Conservation (phyloP, 202 grass and related monocot genomes). For the Musa balbisiana region DNA sequence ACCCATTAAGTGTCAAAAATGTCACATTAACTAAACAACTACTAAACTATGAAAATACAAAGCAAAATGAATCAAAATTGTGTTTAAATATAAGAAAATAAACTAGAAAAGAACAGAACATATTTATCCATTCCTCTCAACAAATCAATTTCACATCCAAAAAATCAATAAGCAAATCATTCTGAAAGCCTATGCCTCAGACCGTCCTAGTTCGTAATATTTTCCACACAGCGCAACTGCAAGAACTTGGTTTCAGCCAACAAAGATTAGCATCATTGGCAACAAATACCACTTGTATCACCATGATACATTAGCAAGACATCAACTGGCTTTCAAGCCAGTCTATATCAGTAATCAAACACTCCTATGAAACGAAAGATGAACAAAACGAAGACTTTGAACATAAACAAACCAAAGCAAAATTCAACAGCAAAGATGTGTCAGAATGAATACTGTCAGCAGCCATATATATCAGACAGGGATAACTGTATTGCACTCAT, state of each 20-base stretch:
- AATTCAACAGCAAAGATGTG: not conserved
- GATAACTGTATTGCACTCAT: slow-evolving; percentile 19
- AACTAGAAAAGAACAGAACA: too few relatives aligned
- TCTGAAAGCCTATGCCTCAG: slow-evolving; percentile 12
- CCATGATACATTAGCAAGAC: too few relatives aligned
- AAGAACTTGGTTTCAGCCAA: slow-evolving; percentile 1
- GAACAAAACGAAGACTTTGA: not conserved
- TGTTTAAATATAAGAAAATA: too few relatives aligned
- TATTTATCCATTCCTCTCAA: too few relatives aligned
- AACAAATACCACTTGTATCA: not conserved
- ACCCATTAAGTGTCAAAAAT: too few relatives aligned
- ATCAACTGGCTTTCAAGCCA: too few relatives aligned
- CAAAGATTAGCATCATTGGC: slow-evolving; percentile 13
- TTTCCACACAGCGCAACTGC: slow-evolving; percentile 8
- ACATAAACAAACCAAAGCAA: not conserved
- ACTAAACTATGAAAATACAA: too few relatives aligned
- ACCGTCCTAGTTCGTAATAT: slow-evolving; percentile 23
- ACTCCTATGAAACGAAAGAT: too few relatives aligned
- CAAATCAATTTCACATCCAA: too few relatives aligned
- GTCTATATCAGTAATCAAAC: not conserved
- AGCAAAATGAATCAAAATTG: too few relatives aligned
- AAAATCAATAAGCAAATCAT: not conserved
- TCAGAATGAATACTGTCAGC: slow-evolving; percentile 13
- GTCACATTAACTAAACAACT: too few relatives aligned
- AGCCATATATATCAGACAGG: slow-evolving; percentile 19